Conservation (phyloP, 352 stramenopile genomes). For the Hyaloperonospora arabidopsidis region DNA sequence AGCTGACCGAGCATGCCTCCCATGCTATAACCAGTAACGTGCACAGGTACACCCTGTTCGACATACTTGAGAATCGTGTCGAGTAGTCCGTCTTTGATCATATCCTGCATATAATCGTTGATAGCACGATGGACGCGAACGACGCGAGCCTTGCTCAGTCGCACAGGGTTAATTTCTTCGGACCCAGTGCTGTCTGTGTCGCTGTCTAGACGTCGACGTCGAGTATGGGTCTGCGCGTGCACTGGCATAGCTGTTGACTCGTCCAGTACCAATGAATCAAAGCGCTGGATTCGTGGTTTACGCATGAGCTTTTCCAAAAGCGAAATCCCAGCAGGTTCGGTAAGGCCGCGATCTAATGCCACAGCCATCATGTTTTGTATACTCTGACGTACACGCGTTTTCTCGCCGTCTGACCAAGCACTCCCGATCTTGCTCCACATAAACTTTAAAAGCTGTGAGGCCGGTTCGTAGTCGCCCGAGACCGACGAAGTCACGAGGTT, state of each 20-base stretch:
- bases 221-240: slow-evolving; percentile 47
- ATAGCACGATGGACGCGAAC: slow-evolving; percentile 77
- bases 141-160: slow-evolving; percentile 42
- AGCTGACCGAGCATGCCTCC: slow-evolving; percentile 74
- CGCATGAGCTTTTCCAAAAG: slow-evolving; percentile 73
- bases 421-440: slow-evolving; percentile 80
- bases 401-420: slow-evolving; percentile 76
- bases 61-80: slow-evolving; percentile 73
- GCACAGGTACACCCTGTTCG: slow-evolving; percentile 54
- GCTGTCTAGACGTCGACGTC: slow-evolving; percentile 37
- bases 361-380: slow-evolving; percentile 84
- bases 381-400: slow-evolving; percentile 77
- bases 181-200: slow-evolving; percentile 41
- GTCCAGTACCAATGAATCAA: slow-evolving; percentile 65
- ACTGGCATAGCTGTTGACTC: slow-evolving; percentile 43
- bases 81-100: slow-evolving; percentile 70
- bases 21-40: slow-evolving; percentile 84
- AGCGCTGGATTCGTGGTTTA: slow-evolving; percentile 47
- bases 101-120: slow-evolving; percentile 79
- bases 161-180: slow-evolving; percentile 45
- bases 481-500: slow-evolving; percentile 78
- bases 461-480: slow-evolving; percentile 66
- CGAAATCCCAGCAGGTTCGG: slow-evolving; percentile 50
- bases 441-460: slow-evolving; percentile 63
- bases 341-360: slow-evolving; percentile 66